Conservation (phyloP, 768 basidiomycete species). For the Trametes sanguinea region DNA sequence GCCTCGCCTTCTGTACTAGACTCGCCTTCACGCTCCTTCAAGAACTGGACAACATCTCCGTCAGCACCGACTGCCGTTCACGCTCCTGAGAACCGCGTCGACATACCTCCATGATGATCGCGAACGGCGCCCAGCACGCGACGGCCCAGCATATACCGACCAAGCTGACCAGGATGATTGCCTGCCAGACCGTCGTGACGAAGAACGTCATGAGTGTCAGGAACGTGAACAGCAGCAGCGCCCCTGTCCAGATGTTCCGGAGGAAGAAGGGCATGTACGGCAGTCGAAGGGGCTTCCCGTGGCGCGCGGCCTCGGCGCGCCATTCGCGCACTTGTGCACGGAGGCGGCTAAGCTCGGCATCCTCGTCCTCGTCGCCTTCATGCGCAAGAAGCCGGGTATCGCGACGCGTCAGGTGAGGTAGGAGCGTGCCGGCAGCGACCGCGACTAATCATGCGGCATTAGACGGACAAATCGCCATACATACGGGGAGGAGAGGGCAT, state of each 20-base stretch:
- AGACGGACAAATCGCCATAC: conserved; percentile 7
- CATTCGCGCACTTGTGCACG: conserved; percentile 73
- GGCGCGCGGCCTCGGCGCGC: conserved; percentile 80
- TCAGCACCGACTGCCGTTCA: not conserved
- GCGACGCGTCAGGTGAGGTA: conserved; percentile 81
- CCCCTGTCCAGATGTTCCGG: conserved; percentile 92
- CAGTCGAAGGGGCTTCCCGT: conserved; percentile 72
- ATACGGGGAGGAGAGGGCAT: conserved; percentile 26
- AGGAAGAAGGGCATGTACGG: conserved; percentile 91
- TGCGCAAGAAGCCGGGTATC: conserved; percentile 79
- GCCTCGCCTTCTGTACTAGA: conserved; percentile 22
- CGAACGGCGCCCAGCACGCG: conserved; percentile 97
- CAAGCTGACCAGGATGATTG: conserved; percentile 78
- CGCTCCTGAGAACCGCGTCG: not conserved
- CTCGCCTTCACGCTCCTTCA: conserved; percentile 33
- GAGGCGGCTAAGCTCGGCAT: conserved; percentile 71
- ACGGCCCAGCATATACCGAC: conserved; percentile 97
- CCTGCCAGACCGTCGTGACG: conserved; percentile 76
- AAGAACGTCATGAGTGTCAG: conserved; percentile 87
- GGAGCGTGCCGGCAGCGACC: conserved; percentile 74
- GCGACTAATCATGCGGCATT: conserved; percentile 58
- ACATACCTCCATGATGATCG: conserved; percentile 93
- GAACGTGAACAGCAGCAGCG: conserved; percentile 75
- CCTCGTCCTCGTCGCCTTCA: conserved; percentile 69
- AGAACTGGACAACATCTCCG: conserved; percentile 22